Evolutionary conservation across 1,284 basidiomycete species (phyloP).

Genomic region (Cryptococcus sp.): DNA sequence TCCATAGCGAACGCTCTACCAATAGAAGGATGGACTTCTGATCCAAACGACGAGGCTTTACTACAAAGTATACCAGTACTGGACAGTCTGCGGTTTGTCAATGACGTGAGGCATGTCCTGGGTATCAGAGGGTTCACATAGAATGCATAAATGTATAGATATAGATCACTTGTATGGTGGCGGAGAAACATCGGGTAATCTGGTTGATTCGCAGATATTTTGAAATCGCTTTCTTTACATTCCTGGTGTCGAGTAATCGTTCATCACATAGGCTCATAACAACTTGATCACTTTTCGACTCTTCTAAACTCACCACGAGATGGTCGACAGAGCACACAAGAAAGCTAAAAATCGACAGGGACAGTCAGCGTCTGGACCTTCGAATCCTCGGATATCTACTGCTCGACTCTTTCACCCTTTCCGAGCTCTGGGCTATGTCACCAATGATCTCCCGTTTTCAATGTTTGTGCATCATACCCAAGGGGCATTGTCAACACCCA

Average conservation of each 20-base stretch:
- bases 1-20: slow-evolving; percentile 90
- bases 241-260: no score
- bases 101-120: slow-evolving; percentile 86
- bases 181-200: no score
- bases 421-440: slow-evolving; percentile 85
- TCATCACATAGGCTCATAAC: no score
- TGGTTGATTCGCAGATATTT: no score
- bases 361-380: slow-evolving; percentile 17
- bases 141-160: not conserved
- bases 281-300: no score
- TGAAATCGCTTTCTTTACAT: no score
- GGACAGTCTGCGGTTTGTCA: slow-evolving; percentile 91
- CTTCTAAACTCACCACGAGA: no score
- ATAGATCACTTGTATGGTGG: no score
- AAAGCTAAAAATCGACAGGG: no score
- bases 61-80: slow-evolving; percentile 92
- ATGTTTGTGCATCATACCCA: slow-evolving; percentile 82
- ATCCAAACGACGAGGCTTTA: slow-evolving; percentile 92
- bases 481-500: slow-evolving; percentile 75
- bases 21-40: slow-evolving; percentile 98
- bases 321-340: no score
- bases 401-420: slow-evolving; percentile 81
- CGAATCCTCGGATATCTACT: slow-evolving; percentile 2
- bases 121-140: slow-evolving; percentile 58
- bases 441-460: slow-evolving; percentile 85